Percentiles rank a stretch among this genome's conserved stretches.
phyloP scores from a whole-genome alignment of 192 early-diverging fungal genomes.

The Martensiomyces pterosporus region DNA sequence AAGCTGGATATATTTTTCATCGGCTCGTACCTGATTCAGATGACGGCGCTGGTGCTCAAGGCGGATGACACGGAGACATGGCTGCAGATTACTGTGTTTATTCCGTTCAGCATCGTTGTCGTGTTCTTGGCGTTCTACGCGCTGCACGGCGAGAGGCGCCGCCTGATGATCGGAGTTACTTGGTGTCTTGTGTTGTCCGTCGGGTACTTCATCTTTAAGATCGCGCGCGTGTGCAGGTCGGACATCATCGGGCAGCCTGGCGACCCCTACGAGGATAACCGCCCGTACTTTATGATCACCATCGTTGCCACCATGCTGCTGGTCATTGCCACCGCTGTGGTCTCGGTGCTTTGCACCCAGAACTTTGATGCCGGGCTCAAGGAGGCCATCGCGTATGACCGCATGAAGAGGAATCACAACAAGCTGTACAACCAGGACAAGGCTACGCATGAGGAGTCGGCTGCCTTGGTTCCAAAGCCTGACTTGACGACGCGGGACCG shows the following conservation, averaged over 20 bases:
- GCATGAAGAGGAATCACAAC: slow-evolving; percentile 26
- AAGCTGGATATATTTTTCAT: slow-evolving; percentile 49
- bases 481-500: slow-evolving; percentile 15
- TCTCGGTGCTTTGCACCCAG: slow-evolving; percentile 26
- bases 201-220: slow-evolving; percentile 51
- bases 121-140: slow-evolving; percentile 26
- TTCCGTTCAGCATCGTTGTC: slow-evolving; percentile 29
- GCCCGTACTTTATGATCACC: slow-evolving; percentile 46
- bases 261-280: slow-evolving; percentile 38
- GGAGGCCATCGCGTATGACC: slow-evolving; percentile 45
- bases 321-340: slow-evolving; percentile 23
- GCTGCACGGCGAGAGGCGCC: slow-evolving; percentile 28
- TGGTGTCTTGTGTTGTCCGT: slow-evolving; percentile 16
- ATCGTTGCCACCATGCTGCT: slow-evolving; percentile 34
- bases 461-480: slow-evolving; percentile 7
- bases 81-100: slow-evolving; percentile 44
- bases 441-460: slow-evolving; percentile 8
- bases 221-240: slow-evolving; percentile 31
- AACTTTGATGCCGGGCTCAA: slow-evolving; percentile 46
- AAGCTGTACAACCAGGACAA: slow-evolving; percentile 18
- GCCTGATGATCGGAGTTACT: slow-evolving; percentile 21
- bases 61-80: slow-evolving; percentile 33
- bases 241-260: slow-evolving; percentile 23
- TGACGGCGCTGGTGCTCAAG: slow-evolving; percentile 56
- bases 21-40: slow-evolving; percentile 47